Percentiles rank a stretch among this genome's conserved stretches.
Conservation (phyloP, 129 eudicot species). For the Arctium lappa region DNA sequence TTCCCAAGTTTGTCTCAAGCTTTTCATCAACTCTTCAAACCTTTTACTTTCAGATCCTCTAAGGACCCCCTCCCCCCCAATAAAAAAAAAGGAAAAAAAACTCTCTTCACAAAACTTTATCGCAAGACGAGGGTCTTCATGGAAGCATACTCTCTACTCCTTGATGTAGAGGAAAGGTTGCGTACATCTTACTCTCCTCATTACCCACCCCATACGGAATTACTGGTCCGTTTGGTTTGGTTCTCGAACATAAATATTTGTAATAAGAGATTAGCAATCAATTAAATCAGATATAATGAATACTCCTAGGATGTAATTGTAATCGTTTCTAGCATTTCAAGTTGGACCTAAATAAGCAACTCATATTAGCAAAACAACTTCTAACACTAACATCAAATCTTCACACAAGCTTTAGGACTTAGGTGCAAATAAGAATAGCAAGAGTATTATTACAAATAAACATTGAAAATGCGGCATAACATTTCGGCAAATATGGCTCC, state of each 20-base stretch:
- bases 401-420: neutral
- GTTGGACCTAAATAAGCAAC: neutral
- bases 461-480: neutral
- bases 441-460: neutral
- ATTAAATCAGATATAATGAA: neutral
- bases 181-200: no score
- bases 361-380: slow-evolving; percentile 1
- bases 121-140: no score
- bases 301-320: neutral
- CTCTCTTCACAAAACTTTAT: no score
- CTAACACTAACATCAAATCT: neutral
- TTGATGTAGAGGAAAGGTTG: no score
- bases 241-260: no score
- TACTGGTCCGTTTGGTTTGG: no score
- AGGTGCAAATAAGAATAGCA: neutral
- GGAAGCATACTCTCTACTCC: no score
- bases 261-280: no score
- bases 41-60: neutral
- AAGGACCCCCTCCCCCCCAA: no score
- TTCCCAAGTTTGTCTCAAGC: neutral
- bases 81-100: no score
- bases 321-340: neutral
- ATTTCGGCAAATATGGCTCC: neutral
- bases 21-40: neutral
- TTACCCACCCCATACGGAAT: no score